Conservation (phyloP, 2,329 filamentous ascomycete species). For the Metarhizium anisopliae region DNA sequence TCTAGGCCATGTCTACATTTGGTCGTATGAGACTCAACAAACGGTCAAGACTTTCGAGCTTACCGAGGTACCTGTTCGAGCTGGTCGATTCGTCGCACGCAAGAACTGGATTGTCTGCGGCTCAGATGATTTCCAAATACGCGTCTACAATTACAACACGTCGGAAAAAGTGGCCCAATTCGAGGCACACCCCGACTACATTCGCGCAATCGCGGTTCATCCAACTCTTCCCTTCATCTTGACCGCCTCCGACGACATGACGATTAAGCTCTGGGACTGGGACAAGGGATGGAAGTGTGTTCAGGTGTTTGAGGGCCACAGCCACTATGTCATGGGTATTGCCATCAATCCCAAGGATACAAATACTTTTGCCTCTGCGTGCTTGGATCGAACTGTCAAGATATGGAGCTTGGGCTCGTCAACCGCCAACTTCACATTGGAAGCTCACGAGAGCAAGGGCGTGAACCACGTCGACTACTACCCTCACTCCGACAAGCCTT, state of each 20-base stretch:
- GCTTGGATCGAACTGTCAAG: constrained; percentile 92
- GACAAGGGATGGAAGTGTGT: constrained; percentile 98
- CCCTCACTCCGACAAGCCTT: constrained; percentile 65
- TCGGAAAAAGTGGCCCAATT: constrained; percentile 97
- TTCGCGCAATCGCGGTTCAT: constrained; percentile 91
- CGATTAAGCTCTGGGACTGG: constrained; percentile 98
- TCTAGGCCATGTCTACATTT: constrained; percentile 93
- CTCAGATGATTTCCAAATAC: constrained; percentile 79
- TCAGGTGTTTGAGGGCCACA: constrained; percentile 92
- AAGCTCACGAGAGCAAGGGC: constrained; percentile 94
- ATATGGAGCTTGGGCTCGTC: constrained; percentile 93
- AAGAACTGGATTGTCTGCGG: constrained; percentile 99
- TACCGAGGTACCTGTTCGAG: constrained; percentile 94
- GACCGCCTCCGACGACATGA: constrained; percentile 97
- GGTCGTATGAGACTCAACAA: constrained; percentile 94
- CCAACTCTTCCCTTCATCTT: constrained; percentile 92
- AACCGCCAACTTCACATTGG: constrained; percentile 92
- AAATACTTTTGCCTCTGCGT: constrained; percentile 85
- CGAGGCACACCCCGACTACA: constrained; percentile 97
- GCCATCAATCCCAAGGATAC: constrained; percentile 97
- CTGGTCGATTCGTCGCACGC: constrained; percentile 88
- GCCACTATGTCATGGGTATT: constrained; percentile 92
- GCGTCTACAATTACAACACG: constrained; percentile 99
- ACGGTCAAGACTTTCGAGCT: constrained; percentile 99
- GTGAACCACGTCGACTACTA: constrained; percentile 97